Base-by-base conservation (phyloP, 805 yeast species). In the Teunomyces stri region DNA sequence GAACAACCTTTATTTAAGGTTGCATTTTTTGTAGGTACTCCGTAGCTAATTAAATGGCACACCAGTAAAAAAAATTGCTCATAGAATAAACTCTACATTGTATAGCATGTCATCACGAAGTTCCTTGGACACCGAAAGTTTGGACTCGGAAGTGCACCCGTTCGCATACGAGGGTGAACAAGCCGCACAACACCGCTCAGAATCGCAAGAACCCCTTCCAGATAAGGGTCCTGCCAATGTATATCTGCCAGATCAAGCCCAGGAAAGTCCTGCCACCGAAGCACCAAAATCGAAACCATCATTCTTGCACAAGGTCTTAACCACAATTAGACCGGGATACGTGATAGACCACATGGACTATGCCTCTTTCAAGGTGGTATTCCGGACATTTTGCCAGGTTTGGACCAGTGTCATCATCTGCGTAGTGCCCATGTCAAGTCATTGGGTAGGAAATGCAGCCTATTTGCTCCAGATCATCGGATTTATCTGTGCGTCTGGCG, bases 381-480 rank as follows among this genome's bases (percentile, higher is more conserved):
- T 58, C 6, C 53, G 64, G 16, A 61, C 68, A 2, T 67, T 64
- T 60, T 36, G 59, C 12, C 66, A 61, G 43, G 51, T 62, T 2
- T 66, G 69, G 67, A 42, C 46, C 15, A 54, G 61, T 3, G 59
- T 62, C 5, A 48, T 68, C 6, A 35, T 67, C 13, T 46, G 55
- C 7, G 52, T 64, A 4, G 56, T 63, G 3, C 68, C 64, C 2
- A 37, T 47, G 2, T 52, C 62, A 1, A 53, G 58, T 38, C 39
- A 35, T 18, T 68, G 71, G 71, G 13, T 66, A 0, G 71, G 71
- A 5, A 44, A 43, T 16, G 69, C 66, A 3, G 52, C 64, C 2
- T 68, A 58, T 47, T 51, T 68, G 36, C 44, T 63, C 29, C 66
- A 58, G 36, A 56, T 66, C 11, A 50, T 66, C 20, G 66, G 62